phyloP scores from a whole-genome alignment of 139 green algal species.

The Chlamydomonas eustigma region DNA sequence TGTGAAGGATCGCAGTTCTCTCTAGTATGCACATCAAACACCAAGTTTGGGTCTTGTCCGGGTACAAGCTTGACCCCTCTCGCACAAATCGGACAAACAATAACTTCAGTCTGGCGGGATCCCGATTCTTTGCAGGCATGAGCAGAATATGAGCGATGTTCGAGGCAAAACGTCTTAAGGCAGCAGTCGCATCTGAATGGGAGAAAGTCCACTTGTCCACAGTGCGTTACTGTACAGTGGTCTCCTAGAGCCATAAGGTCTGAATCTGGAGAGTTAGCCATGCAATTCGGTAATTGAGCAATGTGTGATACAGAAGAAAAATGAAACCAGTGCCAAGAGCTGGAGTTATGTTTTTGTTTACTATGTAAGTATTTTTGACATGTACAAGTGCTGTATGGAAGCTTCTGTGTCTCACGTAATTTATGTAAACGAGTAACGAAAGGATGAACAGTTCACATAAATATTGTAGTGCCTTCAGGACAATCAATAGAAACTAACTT shows the following conservation, averaged over 20 bases:
- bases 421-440: too few relatives aligned
- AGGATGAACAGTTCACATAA: too few relatives aligned
- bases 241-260: constrained; percentile 17
- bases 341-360: too few relatives aligned
- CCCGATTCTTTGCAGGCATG: constrained; percentile 49
- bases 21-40: constrained; percentile 41
- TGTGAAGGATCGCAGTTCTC: constrained; percentile 65
- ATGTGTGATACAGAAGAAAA: too few relatives aligned
- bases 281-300: too few relatives aligned
- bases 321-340: too few relatives aligned
- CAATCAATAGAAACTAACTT: too few relatives aligned
- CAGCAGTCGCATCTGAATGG: constrained; percentile 70
- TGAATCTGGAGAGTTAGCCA: not conserved
- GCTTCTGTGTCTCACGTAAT: too few relatives aligned
- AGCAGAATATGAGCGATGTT: constrained; percentile 51
- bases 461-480: too few relatives aligned
- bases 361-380: too few relatives aligned
- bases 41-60: constrained; percentile 43
- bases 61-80: constrained; percentile 27
- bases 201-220: constrained; percentile 69
- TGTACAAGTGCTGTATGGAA: too few relatives aligned
- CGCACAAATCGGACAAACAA: constrained; percentile 76
- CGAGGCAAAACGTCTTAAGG: constrained; percentile 52
- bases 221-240: constrained; percentile 52
- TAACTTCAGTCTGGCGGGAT: constrained; percentile 22